phyloP scores from a whole-genome alignment of 805 yeast genomes.

The Metschnikowia koreensis region DNA sequence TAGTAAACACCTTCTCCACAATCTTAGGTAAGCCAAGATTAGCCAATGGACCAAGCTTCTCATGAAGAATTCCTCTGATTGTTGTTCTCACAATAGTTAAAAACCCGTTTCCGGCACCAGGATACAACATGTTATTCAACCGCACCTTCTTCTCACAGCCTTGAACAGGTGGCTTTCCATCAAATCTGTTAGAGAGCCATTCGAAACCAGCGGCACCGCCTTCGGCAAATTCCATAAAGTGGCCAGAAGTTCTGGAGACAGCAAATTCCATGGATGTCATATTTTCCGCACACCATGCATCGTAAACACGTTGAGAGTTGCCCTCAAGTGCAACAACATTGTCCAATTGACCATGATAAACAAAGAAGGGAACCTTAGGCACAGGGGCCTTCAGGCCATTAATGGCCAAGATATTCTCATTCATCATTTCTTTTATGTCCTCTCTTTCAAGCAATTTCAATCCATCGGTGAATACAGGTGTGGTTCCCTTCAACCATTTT shows the following conservation, averaged over 20 bases:
- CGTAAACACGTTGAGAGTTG: not conserved
- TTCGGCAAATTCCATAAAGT: not conserved
- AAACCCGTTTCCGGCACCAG: constrained; percentile 4
- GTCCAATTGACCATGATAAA: not conserved
- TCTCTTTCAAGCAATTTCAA: not conserved
- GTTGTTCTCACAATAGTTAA: no score
- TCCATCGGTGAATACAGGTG: not conserved
- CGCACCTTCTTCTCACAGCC: not conserved
- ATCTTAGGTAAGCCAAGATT: no score
- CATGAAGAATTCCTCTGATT: no score
- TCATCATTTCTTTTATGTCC: not conserved
- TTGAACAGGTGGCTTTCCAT: not conserved
- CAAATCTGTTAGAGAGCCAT: not conserved
- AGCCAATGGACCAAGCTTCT: no score
- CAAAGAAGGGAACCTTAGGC: not conserved
- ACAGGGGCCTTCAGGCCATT: not conserved
- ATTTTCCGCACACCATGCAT: not conserved
- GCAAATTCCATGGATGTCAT: not conserved
- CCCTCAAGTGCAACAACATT: not conserved
- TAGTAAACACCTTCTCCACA: no score
- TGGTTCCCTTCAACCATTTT: not conserved
- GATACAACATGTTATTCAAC: constrained; percentile 10
- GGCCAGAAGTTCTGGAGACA: not conserved
- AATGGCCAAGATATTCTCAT: not conserved
- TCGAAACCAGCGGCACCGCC: not conserved